Evolutionary conservation across 495 filamentous ascomycete species (phyloP).

Genomic region (Cercophora scortea): DNA sequence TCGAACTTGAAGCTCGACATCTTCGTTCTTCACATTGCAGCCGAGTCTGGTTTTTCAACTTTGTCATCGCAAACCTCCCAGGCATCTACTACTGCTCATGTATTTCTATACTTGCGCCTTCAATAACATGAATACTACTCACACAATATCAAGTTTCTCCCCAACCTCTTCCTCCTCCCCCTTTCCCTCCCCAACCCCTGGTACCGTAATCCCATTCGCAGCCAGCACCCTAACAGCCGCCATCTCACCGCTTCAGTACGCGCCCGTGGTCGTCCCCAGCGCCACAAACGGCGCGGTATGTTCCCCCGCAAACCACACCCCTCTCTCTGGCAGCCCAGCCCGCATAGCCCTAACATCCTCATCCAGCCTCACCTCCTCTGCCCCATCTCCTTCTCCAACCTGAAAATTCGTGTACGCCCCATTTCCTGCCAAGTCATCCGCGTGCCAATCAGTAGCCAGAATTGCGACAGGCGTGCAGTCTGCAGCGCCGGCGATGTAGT

Average conservation of each 20-base stretch:
- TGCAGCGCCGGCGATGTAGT: constrained; percentile 41
- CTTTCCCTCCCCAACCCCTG: too few species aligned
- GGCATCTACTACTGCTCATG: too few species aligned
- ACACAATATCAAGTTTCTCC: too few species aligned
- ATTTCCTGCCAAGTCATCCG: constrained; percentile 75
- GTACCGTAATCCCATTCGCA: too few species aligned
- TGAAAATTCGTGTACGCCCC: constrained; percentile 93
- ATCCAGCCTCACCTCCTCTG: constrained; percentile 20
- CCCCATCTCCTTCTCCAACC: constrained; percentile 57
- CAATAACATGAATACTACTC: too few species aligned
- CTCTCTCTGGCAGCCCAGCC: constrained; percentile 58
- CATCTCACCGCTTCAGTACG: constrained; percentile 83
- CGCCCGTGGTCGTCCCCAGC: constrained; percentile 79
- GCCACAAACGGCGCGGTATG: constrained; percentile 89
- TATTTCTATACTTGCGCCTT: too few species aligned
- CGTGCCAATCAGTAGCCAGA: constrained; percentile 70
- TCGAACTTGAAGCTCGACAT: too few species aligned
- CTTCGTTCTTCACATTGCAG: too few species aligned
- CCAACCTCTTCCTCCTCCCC: too few species aligned
- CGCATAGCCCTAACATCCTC: constrained; percentile 68
- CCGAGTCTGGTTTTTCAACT: too few species aligned
- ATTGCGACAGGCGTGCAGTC: constrained; percentile 56
- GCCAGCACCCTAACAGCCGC: too few species aligned
- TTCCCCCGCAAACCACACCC: constrained; percentile 89
- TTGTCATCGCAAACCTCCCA: too few species aligned